phyloP scores from a whole-genome alignment of 23 red algal species.

The Gracilaria vermiculophylla region DNA sequence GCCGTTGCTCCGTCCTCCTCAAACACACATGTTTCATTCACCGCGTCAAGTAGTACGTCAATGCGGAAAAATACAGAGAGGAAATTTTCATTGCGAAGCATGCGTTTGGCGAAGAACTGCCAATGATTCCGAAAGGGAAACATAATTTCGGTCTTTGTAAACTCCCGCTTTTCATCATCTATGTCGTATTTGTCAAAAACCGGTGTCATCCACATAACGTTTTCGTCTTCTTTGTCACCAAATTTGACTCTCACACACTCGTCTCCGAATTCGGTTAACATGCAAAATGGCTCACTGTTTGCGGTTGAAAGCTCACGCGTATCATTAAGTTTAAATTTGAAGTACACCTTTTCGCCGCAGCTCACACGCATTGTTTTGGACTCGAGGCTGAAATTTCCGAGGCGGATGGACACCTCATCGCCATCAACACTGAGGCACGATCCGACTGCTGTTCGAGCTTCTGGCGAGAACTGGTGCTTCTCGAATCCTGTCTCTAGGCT shows the following conservation, averaged over 20 bases:
- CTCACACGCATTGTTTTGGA: neutral
- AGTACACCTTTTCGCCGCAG: neutral
- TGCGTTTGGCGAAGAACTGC: neutral
- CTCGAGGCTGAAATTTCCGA: neutral
- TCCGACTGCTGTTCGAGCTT: neutral
- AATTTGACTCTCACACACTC: neutral
- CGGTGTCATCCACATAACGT: neutral
- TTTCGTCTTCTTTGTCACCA: neutral
- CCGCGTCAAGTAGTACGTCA: neutral
- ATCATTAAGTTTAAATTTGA: neutral
- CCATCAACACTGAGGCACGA: neutral
- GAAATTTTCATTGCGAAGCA: no score
- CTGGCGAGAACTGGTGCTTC: neutral
- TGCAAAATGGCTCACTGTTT: neutral
- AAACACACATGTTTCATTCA: neutral
- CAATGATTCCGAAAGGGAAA: neutral
- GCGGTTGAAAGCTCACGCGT: neutral
- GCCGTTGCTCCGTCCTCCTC: neutral
- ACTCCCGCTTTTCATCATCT: neutral
- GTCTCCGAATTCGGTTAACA: neutral
- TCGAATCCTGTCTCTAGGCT: neutral
- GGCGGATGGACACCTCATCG: neutral
- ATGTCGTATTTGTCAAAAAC: no score
- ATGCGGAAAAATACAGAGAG: neutral
- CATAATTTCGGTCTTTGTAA: neutral